Conservation (phyloP, 805 yeast genomes). For the Saturnispora diversa region DNA sequence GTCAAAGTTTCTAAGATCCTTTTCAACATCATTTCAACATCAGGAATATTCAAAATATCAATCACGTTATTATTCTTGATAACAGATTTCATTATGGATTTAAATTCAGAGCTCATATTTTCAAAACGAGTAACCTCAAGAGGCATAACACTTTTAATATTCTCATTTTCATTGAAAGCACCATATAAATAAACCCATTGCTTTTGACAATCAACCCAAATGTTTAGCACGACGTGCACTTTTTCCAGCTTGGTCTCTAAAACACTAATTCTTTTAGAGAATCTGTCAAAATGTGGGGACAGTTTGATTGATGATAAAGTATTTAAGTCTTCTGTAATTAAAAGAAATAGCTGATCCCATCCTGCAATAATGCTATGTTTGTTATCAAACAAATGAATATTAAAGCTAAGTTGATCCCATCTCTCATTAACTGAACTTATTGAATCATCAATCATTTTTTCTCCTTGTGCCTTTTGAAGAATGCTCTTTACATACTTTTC, state of each 20-base stretch:
- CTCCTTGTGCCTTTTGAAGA: constrained; percentile 62
- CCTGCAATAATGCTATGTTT: constrained; percentile 51
- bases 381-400: constrained; percentile 43
- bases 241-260: constrained; percentile 51
- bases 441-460: constrained; percentile 53
- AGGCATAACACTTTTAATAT: constrained; percentile 57
- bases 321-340: constrained; percentile 51
- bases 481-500: constrained; percentile 39
- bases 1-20: constrained; percentile 47
- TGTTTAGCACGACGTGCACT: constrained; percentile 45
- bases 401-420: constrained; percentile 52
- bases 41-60: constrained; percentile 47
- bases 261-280: constrained; percentile 47
- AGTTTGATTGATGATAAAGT: constrained; percentile 61
- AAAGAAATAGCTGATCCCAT: constrained; percentile 58
- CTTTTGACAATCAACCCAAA: constrained; percentile 80
- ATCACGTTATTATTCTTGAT: constrained; percentile 43
- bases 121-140: constrained; percentile 60
- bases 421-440: constrained; percentile 39
- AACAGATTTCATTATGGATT: constrained; percentile 41
- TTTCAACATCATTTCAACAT: constrained; percentile 38
- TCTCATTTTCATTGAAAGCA: constrained; percentile 53
- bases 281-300: constrained; percentile 52
- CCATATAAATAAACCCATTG: constrained; percentile 85
- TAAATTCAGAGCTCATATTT: constrained; percentile 53